These are phyloP conservation scores for Kondoa subrosea DNA, from an alignment of 768 basidiomycete species.

Conservation along the genomic window DNA sequence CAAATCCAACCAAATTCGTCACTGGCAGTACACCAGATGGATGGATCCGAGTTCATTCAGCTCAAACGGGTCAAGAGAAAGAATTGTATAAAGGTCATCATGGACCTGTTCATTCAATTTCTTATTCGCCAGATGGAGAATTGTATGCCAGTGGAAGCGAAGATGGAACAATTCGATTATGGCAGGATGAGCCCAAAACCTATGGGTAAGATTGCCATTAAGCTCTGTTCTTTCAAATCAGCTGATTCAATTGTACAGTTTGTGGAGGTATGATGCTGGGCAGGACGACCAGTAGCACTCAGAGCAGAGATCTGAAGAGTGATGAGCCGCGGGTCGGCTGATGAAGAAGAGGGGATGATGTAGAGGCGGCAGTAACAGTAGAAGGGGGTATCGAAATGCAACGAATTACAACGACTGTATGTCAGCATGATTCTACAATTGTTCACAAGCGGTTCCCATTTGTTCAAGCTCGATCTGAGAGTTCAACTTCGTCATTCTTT, in stretches of 20 bases:
- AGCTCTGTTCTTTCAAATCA: neutral
- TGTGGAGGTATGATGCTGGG: neutral
- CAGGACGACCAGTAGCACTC: too few species aligned
- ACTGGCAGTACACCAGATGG: constrained; percentile 78
- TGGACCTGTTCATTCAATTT: constrained; percentile 84
- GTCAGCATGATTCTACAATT: too few species aligned
- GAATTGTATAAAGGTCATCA: constrained; percentile 93
- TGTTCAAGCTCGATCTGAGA: too few species aligned
- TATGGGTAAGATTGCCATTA: neutral
- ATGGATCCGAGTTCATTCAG: constrained; percentile 87
- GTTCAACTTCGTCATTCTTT: too few species aligned
- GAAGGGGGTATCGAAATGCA: too few species aligned
- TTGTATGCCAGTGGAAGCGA: constrained; percentile 94
- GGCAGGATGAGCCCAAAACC: constrained; percentile 38
- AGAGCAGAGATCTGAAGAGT: too few species aligned
- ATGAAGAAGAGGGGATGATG: too few species aligned
- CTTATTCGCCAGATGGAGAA: constrained; percentile 79
- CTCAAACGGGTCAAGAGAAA: constrained; percentile 63
- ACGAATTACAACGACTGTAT: too few species aligned
- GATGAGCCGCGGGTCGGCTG: too few species aligned
- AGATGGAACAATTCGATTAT: constrained; percentile 76
- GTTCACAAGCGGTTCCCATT: too few species aligned
- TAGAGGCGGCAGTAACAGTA: too few species aligned
- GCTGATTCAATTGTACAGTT: neutral
- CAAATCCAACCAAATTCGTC: constrained; percentile 72